Base-by-base conservation (phyloP, 139 green algal species). In the Auxenochlorella pyrenoidosa region DNA sequence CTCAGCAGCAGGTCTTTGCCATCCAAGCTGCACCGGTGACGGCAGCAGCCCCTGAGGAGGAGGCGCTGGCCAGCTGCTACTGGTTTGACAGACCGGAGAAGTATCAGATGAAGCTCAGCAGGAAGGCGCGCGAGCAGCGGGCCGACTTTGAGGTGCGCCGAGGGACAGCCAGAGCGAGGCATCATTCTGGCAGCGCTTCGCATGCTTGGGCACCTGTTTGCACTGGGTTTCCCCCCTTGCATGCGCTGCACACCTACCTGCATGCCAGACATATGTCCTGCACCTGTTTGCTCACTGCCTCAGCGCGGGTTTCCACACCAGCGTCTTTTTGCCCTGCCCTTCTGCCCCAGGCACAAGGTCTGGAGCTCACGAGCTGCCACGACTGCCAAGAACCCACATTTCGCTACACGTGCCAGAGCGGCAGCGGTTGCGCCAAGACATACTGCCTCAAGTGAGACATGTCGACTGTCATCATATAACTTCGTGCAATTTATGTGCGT, bases 361-460 rank as follows among this genome's bases (percentile, higher is more conserved):
- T 59, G 5, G 2, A n/a, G 10, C 1, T 60, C 13, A 59, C 30
- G 3, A 63, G 22, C 80, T 85, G 80, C 63, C 80, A 85, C 63
- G 80, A 85, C 80, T 85, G 80, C 63, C 80, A 85, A 40, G 63
- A 60, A 4, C 40, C 60, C 2, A 43, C 34, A 26, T 44, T 76
- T 5, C 18, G 18, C 15, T 59, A 75, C 36, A 15, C 28, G 40
- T 85, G 80, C 80, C 13, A 40, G 36, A 28, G 58, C 54, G 79
- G 19, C 43, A 38, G 0, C 30, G 3, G 22, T 21, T 85, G 80
- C 63, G 21, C 1, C 63, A 85, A 85, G 63, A 63, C 15, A 0
- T 77, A 77, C 80, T 85, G 80, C 80, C 28, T n/a, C 80, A 85
- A 60, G 80, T 85, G 60, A 76, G 80, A 0, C 30, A 21, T 58